Evolutionary conservation across 108 stramenopile genomes (phyloP).

Genomic region (Cyclotella kingstonii): DNA sequence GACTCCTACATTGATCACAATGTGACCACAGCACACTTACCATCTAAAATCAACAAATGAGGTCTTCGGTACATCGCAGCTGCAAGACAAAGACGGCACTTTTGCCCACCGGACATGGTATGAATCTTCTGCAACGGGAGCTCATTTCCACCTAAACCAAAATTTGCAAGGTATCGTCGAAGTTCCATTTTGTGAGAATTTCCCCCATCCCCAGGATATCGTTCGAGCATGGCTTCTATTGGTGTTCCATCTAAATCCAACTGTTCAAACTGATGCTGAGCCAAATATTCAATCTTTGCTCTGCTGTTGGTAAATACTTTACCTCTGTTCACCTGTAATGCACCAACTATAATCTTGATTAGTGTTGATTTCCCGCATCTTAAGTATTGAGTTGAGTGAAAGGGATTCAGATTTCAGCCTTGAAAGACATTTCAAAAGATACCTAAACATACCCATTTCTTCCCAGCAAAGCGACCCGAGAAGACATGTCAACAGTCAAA

Average conservation of each 20-base stretch:
- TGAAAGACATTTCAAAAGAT: neutral
- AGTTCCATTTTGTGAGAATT: conserved; percentile 62
- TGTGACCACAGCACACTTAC: conserved; percentile 7
- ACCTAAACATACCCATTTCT: conserved; percentile 60
- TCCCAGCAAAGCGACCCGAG: conserved; percentile 55
- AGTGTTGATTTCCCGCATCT: conserved; percentile 72
- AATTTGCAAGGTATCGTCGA: conserved; percentile 73
- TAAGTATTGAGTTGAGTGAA: neutral
- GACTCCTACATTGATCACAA: neutral
- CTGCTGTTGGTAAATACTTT: conserved; percentile 68
- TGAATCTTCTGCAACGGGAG: conserved; percentile 75
- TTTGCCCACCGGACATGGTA: conserved; percentile 89
- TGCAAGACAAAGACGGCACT: conserved; percentile 79
- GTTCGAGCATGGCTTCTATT: conserved; percentile 71
- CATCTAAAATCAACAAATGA: conserved; percentile 48
- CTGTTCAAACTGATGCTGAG: conserved; percentile 94
- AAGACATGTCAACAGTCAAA: conserved; percentile 51
- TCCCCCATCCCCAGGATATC: conserved; percentile 75
- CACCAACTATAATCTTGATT: conserved; percentile 84
- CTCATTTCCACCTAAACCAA: conserved; percentile 66
- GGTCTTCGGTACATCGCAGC: conserved; percentile 70
- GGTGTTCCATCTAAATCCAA: conserved; percentile 83
- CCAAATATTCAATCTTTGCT: conserved; percentile 86
- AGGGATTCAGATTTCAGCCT: neutral
- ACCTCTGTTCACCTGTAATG: conserved; percentile 68